Evolutionary conservation across 148 eudicot species (phyloP).

Genomic region (Rhododendron vialii): DNA sequence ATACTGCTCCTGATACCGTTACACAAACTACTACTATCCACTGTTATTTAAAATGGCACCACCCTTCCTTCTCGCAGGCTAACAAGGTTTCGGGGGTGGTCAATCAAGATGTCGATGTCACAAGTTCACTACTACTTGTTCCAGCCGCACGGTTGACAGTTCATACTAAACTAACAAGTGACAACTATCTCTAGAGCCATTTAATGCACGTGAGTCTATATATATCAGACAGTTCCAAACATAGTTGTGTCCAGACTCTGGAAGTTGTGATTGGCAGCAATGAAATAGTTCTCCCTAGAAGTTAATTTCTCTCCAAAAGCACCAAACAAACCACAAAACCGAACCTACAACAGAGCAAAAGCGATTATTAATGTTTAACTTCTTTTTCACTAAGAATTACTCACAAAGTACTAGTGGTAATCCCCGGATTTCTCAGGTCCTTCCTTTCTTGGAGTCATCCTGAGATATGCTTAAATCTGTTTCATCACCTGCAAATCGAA

Average conservation of each 20-base stretch:
- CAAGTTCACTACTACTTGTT: neutral
- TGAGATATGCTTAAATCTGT: neutral
- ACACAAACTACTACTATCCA: neutral
- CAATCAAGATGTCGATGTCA: neutral
- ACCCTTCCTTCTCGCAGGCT: neutral
- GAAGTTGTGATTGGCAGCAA: neutral
- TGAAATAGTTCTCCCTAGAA: neutral
- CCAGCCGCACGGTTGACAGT: neutral
- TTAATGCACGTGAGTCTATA: too few relatives aligned
- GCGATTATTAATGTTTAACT: neutral
- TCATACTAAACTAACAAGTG: too few relatives aligned
- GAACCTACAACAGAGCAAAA: neutral
- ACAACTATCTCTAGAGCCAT: neutral
- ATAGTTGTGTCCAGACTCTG: neutral
- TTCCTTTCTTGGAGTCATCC: neutral
- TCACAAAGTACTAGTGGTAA: neutral
- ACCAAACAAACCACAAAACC: neutral
- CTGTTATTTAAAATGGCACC: neutral
- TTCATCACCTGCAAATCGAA: slow-evolving; percentile 13
- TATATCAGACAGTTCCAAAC: neutral
- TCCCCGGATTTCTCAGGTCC: neutral
- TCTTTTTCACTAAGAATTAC: neutral
- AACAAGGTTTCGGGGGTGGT: neutral
- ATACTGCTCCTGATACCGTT: neutral
- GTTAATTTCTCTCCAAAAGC: neutral